Evolutionary conservation across 768 basidiomycete species (phyloP).

Genomic region (Panaeolus papilionaceus): DNA sequence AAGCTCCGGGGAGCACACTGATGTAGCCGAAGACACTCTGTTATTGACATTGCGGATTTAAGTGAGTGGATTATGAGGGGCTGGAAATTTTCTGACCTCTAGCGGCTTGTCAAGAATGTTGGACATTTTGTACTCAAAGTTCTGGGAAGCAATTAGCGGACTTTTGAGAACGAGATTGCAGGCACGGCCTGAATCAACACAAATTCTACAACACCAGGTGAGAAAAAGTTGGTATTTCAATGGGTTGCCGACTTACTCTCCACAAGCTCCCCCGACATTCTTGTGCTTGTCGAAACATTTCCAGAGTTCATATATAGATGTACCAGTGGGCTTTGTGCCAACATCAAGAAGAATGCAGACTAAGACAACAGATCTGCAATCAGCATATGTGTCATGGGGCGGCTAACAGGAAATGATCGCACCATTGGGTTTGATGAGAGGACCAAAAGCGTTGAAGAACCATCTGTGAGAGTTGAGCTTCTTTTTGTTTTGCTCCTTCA

Average conservation of each 20-base stretch:
- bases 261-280: constrained; percentile 93
- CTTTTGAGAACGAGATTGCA: constrained; percentile 75
- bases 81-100: constrained; percentile 59
- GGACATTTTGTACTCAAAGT: constrained; percentile 98
- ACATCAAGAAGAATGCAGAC: constrained; percentile 94
- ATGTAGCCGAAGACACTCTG: constrained; percentile 88
- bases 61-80: not conserved
- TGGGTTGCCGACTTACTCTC: constrained; percentile 63
- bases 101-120: constrained; percentile 96
- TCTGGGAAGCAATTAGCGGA: constrained; percentile 91
- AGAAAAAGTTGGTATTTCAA: constrained; percentile 13
- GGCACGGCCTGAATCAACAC: constrained; percentile 79
- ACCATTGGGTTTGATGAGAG: constrained; percentile 87
- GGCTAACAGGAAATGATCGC: constrained; percentile 22
- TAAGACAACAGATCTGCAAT: constrained; percentile 28
- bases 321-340: constrained; percentile 93
- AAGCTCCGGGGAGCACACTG: constrained; percentile 89
- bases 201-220: constrained; percentile 56
- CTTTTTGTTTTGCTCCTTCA: constrained; percentile 97
- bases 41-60: constrained; percentile 15
- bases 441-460: constrained; percentile 97
- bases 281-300: constrained; percentile 91
- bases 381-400: not conserved
- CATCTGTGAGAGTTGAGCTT: constrained; percentile 95
- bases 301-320: constrained; percentile 96